Conservation (phyloP, 306 rosid species). For the Hylodesmum podocarpum region DNA sequence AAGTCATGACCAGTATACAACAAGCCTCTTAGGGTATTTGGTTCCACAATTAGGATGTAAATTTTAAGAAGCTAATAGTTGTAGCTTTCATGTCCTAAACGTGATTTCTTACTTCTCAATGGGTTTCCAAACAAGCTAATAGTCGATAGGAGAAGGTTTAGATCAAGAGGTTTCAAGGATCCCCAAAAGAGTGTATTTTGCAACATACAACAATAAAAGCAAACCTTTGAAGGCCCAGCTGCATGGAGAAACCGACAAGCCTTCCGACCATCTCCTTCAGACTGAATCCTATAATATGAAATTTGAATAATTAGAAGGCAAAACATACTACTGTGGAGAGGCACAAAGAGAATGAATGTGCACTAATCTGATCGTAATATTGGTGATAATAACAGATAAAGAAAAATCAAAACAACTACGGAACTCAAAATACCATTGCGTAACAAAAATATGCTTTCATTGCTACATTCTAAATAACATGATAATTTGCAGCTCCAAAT, state of each 20-base stretch:
- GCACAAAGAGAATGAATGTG: conserved; percentile 11
- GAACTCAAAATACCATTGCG: conserved; percentile 1
- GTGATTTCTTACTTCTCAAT: too few relatives aligned
- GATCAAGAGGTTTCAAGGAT: not conserved
- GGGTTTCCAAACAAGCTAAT: too few relatives aligned
- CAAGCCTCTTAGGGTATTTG: too few relatives aligned
- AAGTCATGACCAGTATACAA: not conserved
- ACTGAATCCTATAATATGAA: conserved; percentile 55
- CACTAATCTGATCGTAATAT: not conserved
- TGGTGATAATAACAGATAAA: not conserved
- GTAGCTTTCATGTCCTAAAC: too few relatives aligned
- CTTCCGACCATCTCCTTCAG: conserved; percentile 72
- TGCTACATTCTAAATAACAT: not conserved
- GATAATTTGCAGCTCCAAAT: not conserved
- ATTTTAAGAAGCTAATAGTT: too few relatives aligned
- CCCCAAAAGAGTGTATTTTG: not conserved
- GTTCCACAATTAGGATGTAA: too few relatives aligned
- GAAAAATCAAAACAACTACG: not conserved
- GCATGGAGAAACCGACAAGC: conserved; percentile 82
- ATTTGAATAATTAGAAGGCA: conserved; percentile 3
- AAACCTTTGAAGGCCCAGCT: conserved; percentile 84
- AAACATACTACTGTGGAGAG: not conserved
- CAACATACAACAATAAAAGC: conserved; percentile 5
- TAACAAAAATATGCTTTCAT: conserved; percentile 18
- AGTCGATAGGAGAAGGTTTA: conserved; percentile 10